phyloP scores from a whole-genome alignment of 2,329 filamentous ascomycete genomes.

The Calonectria multiphialidica region DNA sequence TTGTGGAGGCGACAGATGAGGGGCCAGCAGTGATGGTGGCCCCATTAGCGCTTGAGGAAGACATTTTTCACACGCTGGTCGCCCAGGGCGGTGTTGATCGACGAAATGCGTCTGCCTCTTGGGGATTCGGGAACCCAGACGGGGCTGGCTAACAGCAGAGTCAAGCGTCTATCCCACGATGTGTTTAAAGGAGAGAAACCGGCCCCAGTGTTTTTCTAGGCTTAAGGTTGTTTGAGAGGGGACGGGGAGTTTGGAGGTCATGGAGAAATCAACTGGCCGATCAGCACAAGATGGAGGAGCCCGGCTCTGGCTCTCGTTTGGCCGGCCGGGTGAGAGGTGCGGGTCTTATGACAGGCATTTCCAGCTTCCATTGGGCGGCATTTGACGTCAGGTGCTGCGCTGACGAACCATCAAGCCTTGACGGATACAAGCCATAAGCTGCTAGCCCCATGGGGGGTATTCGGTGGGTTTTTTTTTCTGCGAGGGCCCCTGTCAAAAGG shows the following conservation, averaged over 20 bases:
- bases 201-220: not conserved
- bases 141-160: not conserved
- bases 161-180: too few species aligned
- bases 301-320: not conserved
- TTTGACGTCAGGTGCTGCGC: not conserved
- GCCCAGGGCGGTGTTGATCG: not conserved
- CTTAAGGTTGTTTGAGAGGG: not conserved
- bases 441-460: slow-evolving; percentile 2
- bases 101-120: not conserved
- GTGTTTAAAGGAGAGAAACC: too few species aligned
- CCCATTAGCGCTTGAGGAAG: not conserved
- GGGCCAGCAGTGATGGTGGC: slow-evolving; percentile 6
- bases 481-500: not conserved
- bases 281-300: not conserved
- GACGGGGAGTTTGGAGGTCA: not conserved
- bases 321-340: not conserved
- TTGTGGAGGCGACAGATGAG: not conserved
- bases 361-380: not conserved
- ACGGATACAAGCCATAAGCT: not conserved
- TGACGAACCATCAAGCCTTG: not conserved
- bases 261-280: not conserved
- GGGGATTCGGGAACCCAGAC: not conserved
- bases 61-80: not conserved
- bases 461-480: not conserved
- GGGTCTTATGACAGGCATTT: not conserved